phyloP scores from a whole-genome alignment of 768 basidiomycete species.

The Rhodotorula toruloides region DNA sequence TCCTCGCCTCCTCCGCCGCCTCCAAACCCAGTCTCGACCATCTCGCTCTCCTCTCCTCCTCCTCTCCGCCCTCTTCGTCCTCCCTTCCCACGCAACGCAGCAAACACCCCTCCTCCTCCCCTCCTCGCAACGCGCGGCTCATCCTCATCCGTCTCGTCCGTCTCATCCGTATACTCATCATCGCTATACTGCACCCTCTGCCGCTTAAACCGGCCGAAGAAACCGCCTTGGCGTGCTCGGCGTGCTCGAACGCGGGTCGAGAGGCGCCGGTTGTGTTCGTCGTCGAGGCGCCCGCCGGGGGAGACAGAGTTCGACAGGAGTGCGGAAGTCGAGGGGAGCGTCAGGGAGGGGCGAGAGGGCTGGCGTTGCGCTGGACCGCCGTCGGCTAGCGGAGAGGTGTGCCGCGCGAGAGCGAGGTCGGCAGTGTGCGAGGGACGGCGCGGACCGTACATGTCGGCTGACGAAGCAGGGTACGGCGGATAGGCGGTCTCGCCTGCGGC shows the following conservation, averaged over 20 bases:
- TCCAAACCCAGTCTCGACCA: too few species aligned
- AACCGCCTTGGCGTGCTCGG: conserved; percentile 10
- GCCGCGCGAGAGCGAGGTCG: conserved; percentile 13
- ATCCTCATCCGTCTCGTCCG: conserved; percentile 33
- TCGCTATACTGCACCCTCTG: conserved; percentile 20
- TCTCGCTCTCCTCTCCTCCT: not conserved
- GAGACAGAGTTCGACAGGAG: conserved; percentile 33
- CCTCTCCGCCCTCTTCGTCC: not conserved
- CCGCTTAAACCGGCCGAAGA: conserved; percentile 37
- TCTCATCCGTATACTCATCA: conserved; percentile 23
- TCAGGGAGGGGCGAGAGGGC: conserved; percentile 15
- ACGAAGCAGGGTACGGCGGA: conserved; percentile 30
- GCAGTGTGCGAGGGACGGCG: conserved; percentile 16
- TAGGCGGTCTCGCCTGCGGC: conserved; percentile 15
- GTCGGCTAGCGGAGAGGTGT: not conserved
- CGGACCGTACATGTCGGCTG: conserved; percentile 28
- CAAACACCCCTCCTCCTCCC: conserved; percentile 4
- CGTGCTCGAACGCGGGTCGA: not conserved
- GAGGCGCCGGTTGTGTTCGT: conserved; percentile 16
- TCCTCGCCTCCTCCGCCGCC: not conserved
- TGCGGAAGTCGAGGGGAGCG: conserved; percentile 25
- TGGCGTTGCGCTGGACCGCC: not conserved
- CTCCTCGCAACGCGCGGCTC: not conserved
- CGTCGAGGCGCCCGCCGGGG: conserved; percentile 27
- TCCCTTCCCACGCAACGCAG: not conserved